Evolutionary conservation across 2,329 filamentous ascomycete species (phyloP), one percentile per base, ranked within the genome.

Genomic region (Monosporascus ibericus): DNA sequence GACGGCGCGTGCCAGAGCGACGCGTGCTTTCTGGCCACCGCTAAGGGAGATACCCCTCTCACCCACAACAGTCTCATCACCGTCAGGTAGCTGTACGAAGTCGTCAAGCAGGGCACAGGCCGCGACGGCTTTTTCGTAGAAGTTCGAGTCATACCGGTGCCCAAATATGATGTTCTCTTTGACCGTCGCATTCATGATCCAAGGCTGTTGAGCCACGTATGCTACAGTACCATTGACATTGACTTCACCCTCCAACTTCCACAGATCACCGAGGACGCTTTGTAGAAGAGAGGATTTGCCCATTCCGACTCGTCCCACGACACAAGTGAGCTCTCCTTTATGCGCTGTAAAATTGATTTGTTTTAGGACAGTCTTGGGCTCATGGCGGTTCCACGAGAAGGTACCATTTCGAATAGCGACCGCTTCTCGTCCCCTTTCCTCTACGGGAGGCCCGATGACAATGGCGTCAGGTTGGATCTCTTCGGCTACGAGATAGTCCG

Each of bases 161-260:
- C 94, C 94, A 65, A 99, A 99, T 5, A 96, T 79, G 61, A 99
- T 96, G 66, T 99, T 99, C 66, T 99, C 94, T 63, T 91, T 90
- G 52, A 99, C 92, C 30, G 89, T 95, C 8, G 94, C 94, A 66
- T 99, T 99, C 85, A 97, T 92, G 49, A 99, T 88, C 94, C 95
- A 99, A 20, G 91, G 78, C 63, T 89, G 85, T 69, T 99, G 95
- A 17, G 91, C 89, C 53, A 95, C 94, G 68, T 97, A 99, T 1
- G 94, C 94, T 40, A 90, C 82, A 27, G 80, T 83, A 47, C 94
- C 95, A 60, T 88, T 85, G 9, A 99, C 79, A 51, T 88, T 78
- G 4, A 96, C 92, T 56, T 88, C 80, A 47, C 94, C 94, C 55
- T 88, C 84, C 48, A 87, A 78, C 69, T 96, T 97, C 85, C 87